Base-by-base conservation (phyloP, 495 filamentous ascomycete species). In the Tuber brumale region DNA sequence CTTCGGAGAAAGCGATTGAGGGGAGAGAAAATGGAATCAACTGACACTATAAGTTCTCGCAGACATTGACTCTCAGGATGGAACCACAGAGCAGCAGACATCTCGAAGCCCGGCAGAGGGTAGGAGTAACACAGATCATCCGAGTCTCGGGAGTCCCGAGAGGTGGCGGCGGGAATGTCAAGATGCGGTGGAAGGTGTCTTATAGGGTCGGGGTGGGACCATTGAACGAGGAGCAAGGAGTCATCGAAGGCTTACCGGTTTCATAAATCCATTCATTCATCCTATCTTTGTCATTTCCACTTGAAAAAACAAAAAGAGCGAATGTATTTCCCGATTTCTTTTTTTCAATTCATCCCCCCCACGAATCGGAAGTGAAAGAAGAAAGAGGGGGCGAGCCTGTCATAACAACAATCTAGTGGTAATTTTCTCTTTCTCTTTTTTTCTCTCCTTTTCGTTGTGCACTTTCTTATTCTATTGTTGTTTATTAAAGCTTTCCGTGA, bases 121-220 rank as follows among this genome's bases (percentile, higher is more conserved):
- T 89, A 69, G 95, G 93, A 7, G 91, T 99, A 69, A 92, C 90
- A 42, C 95, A 99, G 85, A 87, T 90, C 23, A 94, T 97, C 83
- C 85, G 90, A 69, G 85, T 97, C 45, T 89, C 91, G 10, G 92
- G 93, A 3, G 89, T 94, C 70, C 88, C 90, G 71, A 81, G 80
- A 42, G 91, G 90, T 57, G 91, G 92, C 80, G 94, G 93, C 5
- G 90, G 89, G 70, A 87, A 85, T 72, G 90, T 97, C 76, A 96
- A 94, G 85, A 89, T 99, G 84, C 86, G 95, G 77, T 99, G 94
- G 92, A 92, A 92, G 81, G 91, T 91, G 16, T 88, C 89, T 23
- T 98, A 98, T 84, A 89, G 88, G 82, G 82, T 95, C 4, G 92
- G 88, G 2, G 85, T 83, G 14, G 88, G 91, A 80, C 76, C 79